Evolutionary conservation across 2,329 filamentous ascomycete species (phyloP), one percentile per base, ranked within the genome.

Genomic region (Fusarium multiceps): DNA sequence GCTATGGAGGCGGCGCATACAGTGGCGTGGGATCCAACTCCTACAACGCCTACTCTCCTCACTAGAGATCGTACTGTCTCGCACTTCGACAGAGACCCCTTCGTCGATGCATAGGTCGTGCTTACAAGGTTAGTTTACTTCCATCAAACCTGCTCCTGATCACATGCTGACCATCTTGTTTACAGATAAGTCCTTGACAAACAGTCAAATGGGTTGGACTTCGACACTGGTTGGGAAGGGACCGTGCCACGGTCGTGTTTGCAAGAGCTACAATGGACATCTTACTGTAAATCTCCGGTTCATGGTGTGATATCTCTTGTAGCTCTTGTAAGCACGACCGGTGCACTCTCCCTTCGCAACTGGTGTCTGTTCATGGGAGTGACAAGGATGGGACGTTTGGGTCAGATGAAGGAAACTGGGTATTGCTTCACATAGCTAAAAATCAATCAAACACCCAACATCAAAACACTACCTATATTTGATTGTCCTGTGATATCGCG

Each of bases 11-110:
- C 4, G 25, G 18, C 6, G 10, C 32, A 2, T 41, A 51, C 23
- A 25, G 4, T 10, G 25, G 32, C 4, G 49, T n/a, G 1, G 21
- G 32, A 6, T 7, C 27, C 6, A 2, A 23, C 4, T 14, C 32
- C 3, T n/a, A 51, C 18, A n/a, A 41, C 12, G 23, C 18, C 18
- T 51, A 20, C 75, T 75, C n/a, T 64, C 77, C 20, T 60, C 75
- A 77, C 78, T 59, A 69, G 72, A 46, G 62, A 51, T 27, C 30
- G 72, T 21, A 61, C 63, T 13, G 65, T 68, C 18, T 63, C 73
- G 7, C 68, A 74, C 11, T 73, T 72, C 3, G 83, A 85, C 54
- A 84, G 82, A 59, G 87, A 90, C 63, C 88, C 88, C 0, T 90
- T 90, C 64, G 75, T 87, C 34, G 85, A 83, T 4, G 75, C 14